Evolutionary conservation across 805 yeast species (phyloP), one percentile per base, ranked within the genome.

Genomic region (Priceomyces melissophilus): DNA sequence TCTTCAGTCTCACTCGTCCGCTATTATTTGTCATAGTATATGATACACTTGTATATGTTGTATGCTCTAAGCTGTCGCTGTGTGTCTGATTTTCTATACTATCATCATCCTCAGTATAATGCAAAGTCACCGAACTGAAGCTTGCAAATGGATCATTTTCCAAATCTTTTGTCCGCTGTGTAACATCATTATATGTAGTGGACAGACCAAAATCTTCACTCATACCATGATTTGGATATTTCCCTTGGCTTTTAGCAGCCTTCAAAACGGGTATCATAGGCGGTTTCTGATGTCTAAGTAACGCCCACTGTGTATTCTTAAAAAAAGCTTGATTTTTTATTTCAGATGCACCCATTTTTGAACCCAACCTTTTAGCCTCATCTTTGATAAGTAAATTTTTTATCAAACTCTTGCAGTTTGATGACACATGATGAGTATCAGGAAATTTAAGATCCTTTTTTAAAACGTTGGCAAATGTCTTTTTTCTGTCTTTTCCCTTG

Each of bases 271-370:
- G 99, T 12, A 93, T 82, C 82, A 93, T 82, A 11, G 99, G 99
- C 1, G 99, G 98, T 43, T 84, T 84, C 58, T 84, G 93, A 61
- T 93, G 87, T 52, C 99, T 76, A 42, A 93, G 68, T 44, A 93
- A 71, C 0, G 99, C 97, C 99, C 99, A 93, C 59, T 89, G 96
- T 1, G 87, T 82, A 52, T 72, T 84, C 57, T 89, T 91, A 74
- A 93, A 93, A 52, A 90, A 95, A 0, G 87, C 81, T 60, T 95
- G 99, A 42, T 78, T 80, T 57, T 93, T 93, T 38, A 93, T 79
- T 57, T 93, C 99, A 2, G 96, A 83, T 0, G 99, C 99, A 12
- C 99, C 99, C 35, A 88, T 79, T 44, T 85, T 82, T 9, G 96
- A 87, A 0, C 99, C 99, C 33, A 93, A 61, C 42, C 99, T 71